A percentile compares a stretch with the other conserved stretches of the same genome.
Conservation (phyloP, 345 rosid species). For the Eucalyptus fibrosa region DNA sequence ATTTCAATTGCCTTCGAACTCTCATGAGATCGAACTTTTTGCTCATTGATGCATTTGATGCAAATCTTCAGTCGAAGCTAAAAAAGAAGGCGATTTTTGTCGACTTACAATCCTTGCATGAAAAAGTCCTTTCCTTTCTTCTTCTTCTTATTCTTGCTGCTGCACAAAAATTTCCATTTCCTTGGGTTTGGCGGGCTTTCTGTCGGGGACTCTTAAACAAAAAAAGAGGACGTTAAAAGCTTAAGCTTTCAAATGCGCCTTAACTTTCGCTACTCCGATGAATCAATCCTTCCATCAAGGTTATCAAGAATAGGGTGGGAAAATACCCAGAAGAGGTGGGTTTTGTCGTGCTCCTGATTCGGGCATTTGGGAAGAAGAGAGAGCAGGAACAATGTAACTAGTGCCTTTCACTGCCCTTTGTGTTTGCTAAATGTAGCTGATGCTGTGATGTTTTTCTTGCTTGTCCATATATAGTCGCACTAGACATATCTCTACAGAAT, state of each 20-base stretch:
- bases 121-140: background rate
- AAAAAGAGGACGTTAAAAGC: background rate
- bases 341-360: background rate
- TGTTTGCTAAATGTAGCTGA: background rate
- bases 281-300: background rate
- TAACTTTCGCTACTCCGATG: background rate
- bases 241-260: background rate
- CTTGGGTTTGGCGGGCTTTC: background rate
- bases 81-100: background rate
- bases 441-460: background rate
- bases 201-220: background rate
- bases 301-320: background rate
- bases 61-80: background rate
- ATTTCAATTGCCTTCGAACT: background rate
- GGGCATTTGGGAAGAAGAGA: background rate
- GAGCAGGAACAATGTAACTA: background rate
- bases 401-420: background rate
- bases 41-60: background rate
- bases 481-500: background rate
- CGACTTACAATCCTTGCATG: background rate
- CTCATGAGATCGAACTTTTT: background rate
- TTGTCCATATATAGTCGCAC: background rate
- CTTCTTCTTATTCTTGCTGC: background rate
- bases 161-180: background rate
- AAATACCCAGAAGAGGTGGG: background rate